These are phyloP conservation scores for Nymphaea colorata DNA, from an alignment of 164 flowering plant genomes.

Conservation along the genomic window DNA sequence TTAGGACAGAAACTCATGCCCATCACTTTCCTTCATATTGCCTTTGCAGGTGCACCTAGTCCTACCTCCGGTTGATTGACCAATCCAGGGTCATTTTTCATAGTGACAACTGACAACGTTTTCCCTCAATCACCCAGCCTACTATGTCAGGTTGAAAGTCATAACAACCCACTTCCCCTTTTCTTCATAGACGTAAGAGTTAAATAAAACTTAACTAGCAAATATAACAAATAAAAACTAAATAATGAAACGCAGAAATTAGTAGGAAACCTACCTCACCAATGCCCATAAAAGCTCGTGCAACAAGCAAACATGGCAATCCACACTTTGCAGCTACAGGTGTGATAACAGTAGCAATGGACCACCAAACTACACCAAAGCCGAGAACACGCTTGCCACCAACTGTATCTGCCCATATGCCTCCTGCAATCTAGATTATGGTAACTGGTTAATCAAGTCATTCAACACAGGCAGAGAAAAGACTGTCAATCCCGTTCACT, in stretches of 20 bases:
- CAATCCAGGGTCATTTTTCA: too few relatives aligned
- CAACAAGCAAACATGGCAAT: slow-evolving; percentile 78
- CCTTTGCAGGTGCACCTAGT: too few relatives aligned
- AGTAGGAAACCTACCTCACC: slow-evolving; percentile 67
- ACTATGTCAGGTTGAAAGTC: too few relatives aligned
- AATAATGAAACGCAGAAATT: background rate
- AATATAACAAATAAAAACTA: background rate
- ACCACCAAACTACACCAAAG: slow-evolving; percentile 98
- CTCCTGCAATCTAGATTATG: slow-evolving; percentile 76
- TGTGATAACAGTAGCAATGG: slow-evolving; percentile 80
- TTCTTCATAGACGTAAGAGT: too few relatives aligned
- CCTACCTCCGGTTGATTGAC: too few relatives aligned
- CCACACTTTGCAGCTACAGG: slow-evolving; percentile 93
- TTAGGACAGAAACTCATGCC: too few relatives aligned
- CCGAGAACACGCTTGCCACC: slow-evolving; percentile 86
- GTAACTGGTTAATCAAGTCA: background rate
- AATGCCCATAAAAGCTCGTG: slow-evolving; percentile 90
- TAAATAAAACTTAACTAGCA: too few relatives aligned
- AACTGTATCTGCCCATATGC: slow-evolving; percentile 95
- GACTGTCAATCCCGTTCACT: background rate
- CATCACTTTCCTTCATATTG: too few relatives aligned
- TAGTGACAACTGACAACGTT: too few relatives aligned
- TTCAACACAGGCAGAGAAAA: background rate
- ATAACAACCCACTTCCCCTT: too few relatives aligned
- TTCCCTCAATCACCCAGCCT: too few relatives aligned